Conservation (phyloP, 768 basidiomycete genomes). For the Leccinellum albellum region DNA sequence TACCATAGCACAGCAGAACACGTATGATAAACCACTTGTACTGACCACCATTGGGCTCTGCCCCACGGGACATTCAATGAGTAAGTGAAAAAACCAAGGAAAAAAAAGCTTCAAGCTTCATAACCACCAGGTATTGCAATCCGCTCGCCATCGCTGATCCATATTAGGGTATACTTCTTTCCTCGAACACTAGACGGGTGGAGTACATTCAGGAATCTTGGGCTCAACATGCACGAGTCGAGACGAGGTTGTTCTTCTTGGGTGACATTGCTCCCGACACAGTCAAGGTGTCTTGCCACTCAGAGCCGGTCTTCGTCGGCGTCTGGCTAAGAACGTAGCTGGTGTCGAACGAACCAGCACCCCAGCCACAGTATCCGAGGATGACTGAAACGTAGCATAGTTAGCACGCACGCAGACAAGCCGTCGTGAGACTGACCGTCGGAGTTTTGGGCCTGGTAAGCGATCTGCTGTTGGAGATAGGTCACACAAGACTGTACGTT, state of each 20-base stretch:
- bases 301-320: conserved; percentile 28
- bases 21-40: neutral
- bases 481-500: conserved; percentile 44
- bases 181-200: neutral
- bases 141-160: neutral
- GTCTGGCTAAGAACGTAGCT: conserved; percentile 34
- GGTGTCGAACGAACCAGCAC: conserved; percentile 51
- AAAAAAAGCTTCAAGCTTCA: neutral
- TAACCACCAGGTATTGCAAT: neutral
- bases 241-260: conserved; percentile 8
- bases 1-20: neutral
- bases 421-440: conserved; percentile 36
- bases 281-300: conserved; percentile 35
- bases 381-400: conserved; percentile 31
- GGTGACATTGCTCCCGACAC: conserved; percentile 34
- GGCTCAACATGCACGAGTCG: neutral
- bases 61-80: neutral
- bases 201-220: neutral
- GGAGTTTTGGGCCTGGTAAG: conserved; percentile 44
- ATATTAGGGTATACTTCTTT: neutral
- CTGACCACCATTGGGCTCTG: neutral
- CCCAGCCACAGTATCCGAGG: conserved; percentile 56
- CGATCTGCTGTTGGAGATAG: conserved; percentile 44
- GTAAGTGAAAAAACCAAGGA: neutral
- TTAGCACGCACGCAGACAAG: neutral